Base-by-base conservation (phyloP, 192 early-diverging fungal species). In the Coemansia sp. region DNA sequence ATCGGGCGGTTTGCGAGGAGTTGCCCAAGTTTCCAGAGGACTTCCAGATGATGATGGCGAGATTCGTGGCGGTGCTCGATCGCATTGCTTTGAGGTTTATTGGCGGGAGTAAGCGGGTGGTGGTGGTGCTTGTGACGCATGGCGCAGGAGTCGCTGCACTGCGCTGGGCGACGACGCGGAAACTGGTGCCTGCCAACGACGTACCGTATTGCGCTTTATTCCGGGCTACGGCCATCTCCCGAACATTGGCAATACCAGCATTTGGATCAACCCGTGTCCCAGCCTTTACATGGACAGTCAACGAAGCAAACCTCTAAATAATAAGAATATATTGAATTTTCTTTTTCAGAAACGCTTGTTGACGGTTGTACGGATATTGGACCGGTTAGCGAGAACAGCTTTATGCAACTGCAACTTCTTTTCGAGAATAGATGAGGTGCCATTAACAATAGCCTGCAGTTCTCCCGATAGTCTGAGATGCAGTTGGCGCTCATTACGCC, bases 391-490 rank as follows among this genome's bases (percentile, higher is more conserved):
- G 66, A 97, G 68, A 5, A 93, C 94, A 54, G 78, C 63, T 75
- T 94, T 95, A 71, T 97, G 94, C 45, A 93, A 47, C 57, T 86
- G 82, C 31, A 86, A 73, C 68, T 92, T 93, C 84, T 93, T 93
- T 60, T 86, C 74, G 58, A 97, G 64, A 6, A 89, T 89, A 11
- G 79, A 65, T 60, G 86, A 89, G 39, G 83, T 84, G 25, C 90
- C 93, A 54, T 92, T 88, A 53, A 93, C 82, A 29, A 98, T 88
- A 20, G 90, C 91, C 71, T 93, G 80, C 32, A 98, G 79, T 65
- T 98, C 94, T 12, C 71, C 86, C 17, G 89, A 92, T 53, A 98
- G 73, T 6, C 93, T 76, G 63, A 89, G 84, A 60, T 87, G 86
- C 70, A 93, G 89, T 43, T 68, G 57, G 63, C 88, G 87, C 45